Conservation (phyloP, 177 flowering plant genomes). For the Tripterygium wilfordii region DNA sequence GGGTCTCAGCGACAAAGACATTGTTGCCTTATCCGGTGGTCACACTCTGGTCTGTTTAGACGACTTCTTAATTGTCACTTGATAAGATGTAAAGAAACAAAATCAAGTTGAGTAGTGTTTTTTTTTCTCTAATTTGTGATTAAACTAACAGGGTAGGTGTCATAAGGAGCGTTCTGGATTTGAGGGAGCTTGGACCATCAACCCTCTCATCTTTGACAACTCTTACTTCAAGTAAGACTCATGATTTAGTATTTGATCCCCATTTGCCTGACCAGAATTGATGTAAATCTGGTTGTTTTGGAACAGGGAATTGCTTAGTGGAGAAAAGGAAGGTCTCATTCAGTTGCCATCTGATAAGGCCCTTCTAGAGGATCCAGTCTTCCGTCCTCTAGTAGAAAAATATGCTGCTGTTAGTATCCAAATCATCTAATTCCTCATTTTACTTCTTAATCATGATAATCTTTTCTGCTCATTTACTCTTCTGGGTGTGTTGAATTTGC, state of each 20-base stretch:
- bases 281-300: too few species aligned
- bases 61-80: too few species aligned
- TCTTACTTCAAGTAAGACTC: slow-evolving; percentile 76
- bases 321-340: slow-evolving; percentile 82
- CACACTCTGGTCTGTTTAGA: slow-evolving; percentile 53
- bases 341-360: slow-evolving; percentile 82
- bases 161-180: slow-evolving; percentile 96
- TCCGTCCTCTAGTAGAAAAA: slow-evolving; percentile 83
- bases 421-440: not conserved
- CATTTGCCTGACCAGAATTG: too few species aligned
- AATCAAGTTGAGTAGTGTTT: too few species aligned
- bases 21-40: slow-evolving; percentile 77
- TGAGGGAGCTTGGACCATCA: slow-evolving; percentile 91
- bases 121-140: not conserved
- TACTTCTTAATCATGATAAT: not conserved
- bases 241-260: too few species aligned
- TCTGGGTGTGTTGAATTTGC: too few species aligned
- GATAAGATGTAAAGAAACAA: too few species aligned
- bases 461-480: not conserved
- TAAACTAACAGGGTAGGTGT: slow-evolving; percentile 63
- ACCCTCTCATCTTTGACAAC: slow-evolving; percentile 84
- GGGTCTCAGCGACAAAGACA: slow-evolving; percentile 72
- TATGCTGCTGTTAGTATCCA: slow-evolving; percentile 64
- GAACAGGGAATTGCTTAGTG: slow-evolving; percentile 69
- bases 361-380: slow-evolving; percentile 64